These are phyloP conservation scores for Ceratocystis diversiconidia DNA, from an alignment of 2,329 filamentous ascomycete species.

Conservation along the genomic window DNA sequence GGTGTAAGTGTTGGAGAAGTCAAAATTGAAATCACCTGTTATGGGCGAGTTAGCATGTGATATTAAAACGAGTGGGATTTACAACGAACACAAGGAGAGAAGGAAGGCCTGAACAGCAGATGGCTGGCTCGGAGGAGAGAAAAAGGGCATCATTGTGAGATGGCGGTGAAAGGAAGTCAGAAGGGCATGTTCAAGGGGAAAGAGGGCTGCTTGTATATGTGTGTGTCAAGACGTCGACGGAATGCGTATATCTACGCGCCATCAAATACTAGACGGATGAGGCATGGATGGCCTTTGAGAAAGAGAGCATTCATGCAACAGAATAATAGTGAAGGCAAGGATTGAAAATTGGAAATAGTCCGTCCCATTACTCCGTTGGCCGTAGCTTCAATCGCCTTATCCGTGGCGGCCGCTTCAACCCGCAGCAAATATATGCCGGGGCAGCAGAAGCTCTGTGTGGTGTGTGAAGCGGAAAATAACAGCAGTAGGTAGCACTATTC, in stretches of 20 bases:
- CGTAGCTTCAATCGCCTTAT: neutral
- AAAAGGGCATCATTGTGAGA: neutral
- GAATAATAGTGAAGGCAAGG: neutral
- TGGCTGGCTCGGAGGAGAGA: neutral
- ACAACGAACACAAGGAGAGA: neutral
- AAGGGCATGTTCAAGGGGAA: neutral
- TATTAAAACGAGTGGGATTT: slow-evolving; percentile 9
- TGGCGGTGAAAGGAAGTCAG: neutral
- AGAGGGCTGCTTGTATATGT: neutral
- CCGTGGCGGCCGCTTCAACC: neutral
- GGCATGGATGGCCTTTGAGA: neutral
- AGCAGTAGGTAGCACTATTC: neutral
- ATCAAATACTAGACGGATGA: neutral
- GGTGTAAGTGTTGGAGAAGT: slow-evolving; percentile 32
- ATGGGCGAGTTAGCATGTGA: slow-evolving; percentile 12
- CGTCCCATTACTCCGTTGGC: neutral
- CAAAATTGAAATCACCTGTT: slow-evolving; percentile 20
- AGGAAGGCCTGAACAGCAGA: neutral
- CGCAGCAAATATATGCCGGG: neutral
- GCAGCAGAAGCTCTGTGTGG: neutral
- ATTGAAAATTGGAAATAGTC: neutral
- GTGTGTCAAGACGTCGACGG: neutral
- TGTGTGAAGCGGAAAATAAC: neutral
- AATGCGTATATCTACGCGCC: neutral
- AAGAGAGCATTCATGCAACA: neutral